These are phyloP conservation scores for Fusarium multiceps DNA, from an alignment of 2,329 filamentous ascomycete genomes.

Conservation along the genomic window DNA sequence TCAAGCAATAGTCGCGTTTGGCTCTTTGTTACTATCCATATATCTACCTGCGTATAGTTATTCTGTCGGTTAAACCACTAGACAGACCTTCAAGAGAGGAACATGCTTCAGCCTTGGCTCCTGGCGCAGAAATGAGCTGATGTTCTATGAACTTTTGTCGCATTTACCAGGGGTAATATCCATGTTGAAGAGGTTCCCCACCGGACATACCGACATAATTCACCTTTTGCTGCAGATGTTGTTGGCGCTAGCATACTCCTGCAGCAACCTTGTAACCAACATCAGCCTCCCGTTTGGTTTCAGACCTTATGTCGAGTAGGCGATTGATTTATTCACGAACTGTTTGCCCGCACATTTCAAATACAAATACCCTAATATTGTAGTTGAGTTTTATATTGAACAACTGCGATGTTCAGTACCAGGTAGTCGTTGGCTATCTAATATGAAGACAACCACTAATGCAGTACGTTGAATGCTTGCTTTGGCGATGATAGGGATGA, in stretches of 20 bases:
- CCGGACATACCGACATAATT: not conserved
- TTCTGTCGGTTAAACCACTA: not conserved
- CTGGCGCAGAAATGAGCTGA: not conserved
- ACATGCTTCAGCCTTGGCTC: not conserved
- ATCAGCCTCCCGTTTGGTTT: conserved; percentile 3
- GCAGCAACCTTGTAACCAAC: conserved; percentile 10
- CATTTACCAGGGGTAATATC: not conserved
- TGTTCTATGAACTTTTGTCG: not conserved
- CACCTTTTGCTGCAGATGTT: conserved; percentile 17
- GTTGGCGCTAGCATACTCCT: conserved; percentile 26
- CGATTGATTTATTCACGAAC: not conserved
- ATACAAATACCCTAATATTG: not conserved
- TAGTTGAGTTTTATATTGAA: no score
- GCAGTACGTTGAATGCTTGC: not conserved
- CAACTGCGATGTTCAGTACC: not conserved
- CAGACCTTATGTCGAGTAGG: not conserved
- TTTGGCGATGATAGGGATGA: not conserved
- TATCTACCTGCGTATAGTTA: not conserved
- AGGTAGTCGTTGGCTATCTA: not conserved
- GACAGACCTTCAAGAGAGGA: not conserved
- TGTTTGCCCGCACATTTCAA: fast-evolving
- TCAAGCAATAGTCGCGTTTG: not conserved
- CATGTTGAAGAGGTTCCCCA: not conserved
- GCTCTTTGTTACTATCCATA: not conserved
- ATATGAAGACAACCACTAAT: not conserved